phyloP scores from a whole-genome alignment of 2,329 filamentous ascomycete genomes.

The Colletotrichum coccodes region DNA sequence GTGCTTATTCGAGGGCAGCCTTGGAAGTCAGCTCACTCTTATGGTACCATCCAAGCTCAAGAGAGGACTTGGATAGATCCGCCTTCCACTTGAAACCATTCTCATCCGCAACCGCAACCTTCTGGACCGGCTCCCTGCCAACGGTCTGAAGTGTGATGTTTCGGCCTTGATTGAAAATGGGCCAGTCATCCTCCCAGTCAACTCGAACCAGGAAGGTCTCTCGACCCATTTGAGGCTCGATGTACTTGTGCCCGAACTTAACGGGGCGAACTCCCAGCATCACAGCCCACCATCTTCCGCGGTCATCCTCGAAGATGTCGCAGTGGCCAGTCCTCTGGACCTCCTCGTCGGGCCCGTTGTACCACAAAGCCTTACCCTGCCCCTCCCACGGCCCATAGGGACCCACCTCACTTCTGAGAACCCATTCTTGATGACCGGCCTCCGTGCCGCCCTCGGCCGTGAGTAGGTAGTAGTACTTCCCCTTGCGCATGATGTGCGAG shows the following conservation, averaged over 20 bases:
- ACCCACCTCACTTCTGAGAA: conserved; percentile 53
- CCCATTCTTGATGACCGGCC: conserved; percentile 62
- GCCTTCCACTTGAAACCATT: conserved; percentile 43
- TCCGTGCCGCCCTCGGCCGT: conserved; percentile 55
- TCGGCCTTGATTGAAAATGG: conserved; percentile 57
- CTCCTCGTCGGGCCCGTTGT: conserved; percentile 56
- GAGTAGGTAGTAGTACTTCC: conserved; percentile 50
- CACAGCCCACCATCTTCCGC: conserved; percentile 59
- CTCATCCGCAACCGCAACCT: conserved; percentile 39
- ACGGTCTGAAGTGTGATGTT: conserved; percentile 52
- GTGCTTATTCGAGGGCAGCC: not conserved
- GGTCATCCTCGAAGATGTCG: conserved; percentile 55
- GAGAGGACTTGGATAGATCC: conserved; percentile 43
- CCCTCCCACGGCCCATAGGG: conserved; percentile 62
- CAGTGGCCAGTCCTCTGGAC: conserved; percentile 62
- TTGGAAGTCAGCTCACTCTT: conserved; percentile 40
- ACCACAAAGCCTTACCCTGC: conserved; percentile 54
- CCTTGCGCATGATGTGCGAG: conserved; percentile 49
- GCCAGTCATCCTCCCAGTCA: conserved; percentile 62
- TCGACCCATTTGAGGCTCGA: conserved; percentile 54
- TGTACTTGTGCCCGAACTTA: conserved; percentile 39
- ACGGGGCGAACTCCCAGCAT: conserved; percentile 56
- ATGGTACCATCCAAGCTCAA: conserved; percentile 51
- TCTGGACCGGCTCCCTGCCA: conserved; percentile 39
- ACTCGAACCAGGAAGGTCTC: conserved; percentile 62